Percentiles rank a stretch among this genome's conserved stretches.
phyloP scores from a whole-genome alignment of 495 filamentous ascomycete genomes.

The Cercophora samala region DNA sequence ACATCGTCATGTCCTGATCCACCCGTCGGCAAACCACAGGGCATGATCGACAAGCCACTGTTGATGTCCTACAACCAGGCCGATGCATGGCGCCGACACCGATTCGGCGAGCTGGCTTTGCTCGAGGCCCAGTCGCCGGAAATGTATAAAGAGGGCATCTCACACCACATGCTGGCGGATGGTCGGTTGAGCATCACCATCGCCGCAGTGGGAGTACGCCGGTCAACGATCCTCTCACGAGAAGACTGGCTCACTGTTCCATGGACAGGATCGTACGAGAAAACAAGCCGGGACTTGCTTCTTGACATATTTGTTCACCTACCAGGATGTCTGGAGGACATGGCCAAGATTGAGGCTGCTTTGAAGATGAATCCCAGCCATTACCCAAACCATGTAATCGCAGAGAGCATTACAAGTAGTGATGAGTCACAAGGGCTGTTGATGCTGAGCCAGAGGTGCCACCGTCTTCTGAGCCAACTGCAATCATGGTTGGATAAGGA shows the following conservation, averaged over 20 bases:
- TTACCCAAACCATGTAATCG: too few relatives aligned
- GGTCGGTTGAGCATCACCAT: neutral
- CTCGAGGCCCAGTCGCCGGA: neutral
- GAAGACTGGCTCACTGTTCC: slow-evolving; percentile 15
- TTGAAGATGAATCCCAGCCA: neutral
- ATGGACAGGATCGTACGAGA: slow-evolving; percentile 1
- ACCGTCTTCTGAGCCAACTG: neutral
- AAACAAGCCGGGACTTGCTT: slow-evolving; percentile 7
- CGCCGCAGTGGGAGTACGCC: neutral
- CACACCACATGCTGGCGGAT: slow-evolving; percentile 5
- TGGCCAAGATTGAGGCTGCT: neutral
- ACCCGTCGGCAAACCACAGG: neutral
- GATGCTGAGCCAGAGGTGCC: neutral
- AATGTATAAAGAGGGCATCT: neutral
- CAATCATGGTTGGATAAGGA: neutral
- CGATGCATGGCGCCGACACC: neutral
- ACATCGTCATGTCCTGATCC: neutral
- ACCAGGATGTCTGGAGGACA: slow-evolving; percentile 6
- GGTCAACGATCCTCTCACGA: neutral
- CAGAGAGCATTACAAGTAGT: neutral
- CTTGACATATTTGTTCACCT: slow-evolving; percentile 16
- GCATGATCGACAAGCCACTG: neutral
- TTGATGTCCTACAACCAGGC: neutral
- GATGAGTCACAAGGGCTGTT: neutral
- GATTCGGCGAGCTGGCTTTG: slow-evolving; percentile 8